Percentiles rank a stretch among this genome's conserved stretches.
phyloP scores from a whole-genome alignment of 1,284 basidiomycete species.

The Pascua sp. region DNA sequence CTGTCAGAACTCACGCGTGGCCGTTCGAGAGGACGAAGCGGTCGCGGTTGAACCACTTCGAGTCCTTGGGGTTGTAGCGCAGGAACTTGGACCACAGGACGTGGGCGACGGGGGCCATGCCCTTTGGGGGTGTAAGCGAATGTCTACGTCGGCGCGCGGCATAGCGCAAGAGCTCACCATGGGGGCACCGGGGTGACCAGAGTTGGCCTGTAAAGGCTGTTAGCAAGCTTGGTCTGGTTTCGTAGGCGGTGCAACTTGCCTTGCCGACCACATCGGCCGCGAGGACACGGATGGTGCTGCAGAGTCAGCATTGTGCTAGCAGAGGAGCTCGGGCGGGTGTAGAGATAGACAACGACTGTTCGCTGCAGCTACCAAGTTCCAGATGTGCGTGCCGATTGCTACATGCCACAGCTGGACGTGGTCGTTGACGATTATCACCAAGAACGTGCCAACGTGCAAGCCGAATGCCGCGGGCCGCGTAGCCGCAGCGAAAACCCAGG shows the following conservation, averaged over 20 bases:
- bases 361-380: too few relatives aligned
- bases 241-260: constrained; percentile 55
- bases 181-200: constrained; percentile 87
- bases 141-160: too few relatives aligned
- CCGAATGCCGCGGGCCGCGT: too few relatives aligned
- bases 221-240: constrained; percentile 59
- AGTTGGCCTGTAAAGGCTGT: constrained; percentile 66
- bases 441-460: neutral
- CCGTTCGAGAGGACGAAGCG: constrained; percentile 52
- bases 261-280: constrained; percentile 53
- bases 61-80: constrained; percentile 79
- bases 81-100: constrained; percentile 77
- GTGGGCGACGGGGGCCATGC: constrained; percentile 84
- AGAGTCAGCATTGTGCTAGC: constrained; percentile 2
- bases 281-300: constrained; percentile 52
- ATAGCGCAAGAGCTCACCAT: constrained; percentile 55
- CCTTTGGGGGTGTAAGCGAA: constrained; percentile 13
- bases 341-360: too few relatives aligned
- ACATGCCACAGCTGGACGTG: neutral
- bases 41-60: constrained; percentile 90
- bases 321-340: too few relatives aligned
- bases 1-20: constrained; percentile 49
- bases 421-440: neutral
- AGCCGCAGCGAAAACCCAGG: too few relatives aligned
- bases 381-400: neutral